These are phyloP conservation scores for Salicornia ramosissima DNA, from an alignment of 148 eudicot species.

Conservation along the genomic window DNA sequence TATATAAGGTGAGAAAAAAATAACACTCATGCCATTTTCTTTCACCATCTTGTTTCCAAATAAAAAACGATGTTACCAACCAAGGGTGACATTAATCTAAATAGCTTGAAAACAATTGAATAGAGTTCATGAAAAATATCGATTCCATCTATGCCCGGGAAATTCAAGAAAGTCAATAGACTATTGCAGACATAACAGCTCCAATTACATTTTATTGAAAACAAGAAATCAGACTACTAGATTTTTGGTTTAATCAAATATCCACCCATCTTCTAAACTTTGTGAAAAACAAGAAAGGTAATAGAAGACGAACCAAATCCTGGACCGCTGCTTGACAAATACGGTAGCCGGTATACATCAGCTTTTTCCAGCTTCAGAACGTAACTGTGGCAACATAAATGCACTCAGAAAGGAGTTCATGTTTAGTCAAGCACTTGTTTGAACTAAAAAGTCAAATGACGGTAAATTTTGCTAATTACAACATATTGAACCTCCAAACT, in stretches of 20 bases:
- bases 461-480: background rate
- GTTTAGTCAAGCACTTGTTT: background rate
- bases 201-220: too few species aligned
- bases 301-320: conserved; percentile 75
- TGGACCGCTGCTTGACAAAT: conserved; percentile 84
- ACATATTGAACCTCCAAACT: background rate
- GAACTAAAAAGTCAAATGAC: background rate
- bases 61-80: too few species aligned
- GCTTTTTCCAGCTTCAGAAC: conserved; percentile 94
- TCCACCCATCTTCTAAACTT: background rate
- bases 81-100: too few species aligned
- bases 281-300: conserved; percentile 17
- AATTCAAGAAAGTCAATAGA: background rate
- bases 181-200: too few species aligned
- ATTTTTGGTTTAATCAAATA: background rate
- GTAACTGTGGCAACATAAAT: conserved; percentile 46
- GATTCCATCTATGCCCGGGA: too few species aligned
- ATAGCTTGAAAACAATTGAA: too few species aligned
- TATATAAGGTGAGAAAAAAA: background rate
- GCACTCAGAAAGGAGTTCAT: conserved; percentile 10
- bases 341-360: conserved; percentile 94
- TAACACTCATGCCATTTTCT: background rate
- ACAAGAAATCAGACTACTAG: too few species aligned
- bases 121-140: too few species aligned
- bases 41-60: too few species aligned